Conservation (phyloP, 805 yeast species). For the Metschnikowia gelsemii region DNA sequence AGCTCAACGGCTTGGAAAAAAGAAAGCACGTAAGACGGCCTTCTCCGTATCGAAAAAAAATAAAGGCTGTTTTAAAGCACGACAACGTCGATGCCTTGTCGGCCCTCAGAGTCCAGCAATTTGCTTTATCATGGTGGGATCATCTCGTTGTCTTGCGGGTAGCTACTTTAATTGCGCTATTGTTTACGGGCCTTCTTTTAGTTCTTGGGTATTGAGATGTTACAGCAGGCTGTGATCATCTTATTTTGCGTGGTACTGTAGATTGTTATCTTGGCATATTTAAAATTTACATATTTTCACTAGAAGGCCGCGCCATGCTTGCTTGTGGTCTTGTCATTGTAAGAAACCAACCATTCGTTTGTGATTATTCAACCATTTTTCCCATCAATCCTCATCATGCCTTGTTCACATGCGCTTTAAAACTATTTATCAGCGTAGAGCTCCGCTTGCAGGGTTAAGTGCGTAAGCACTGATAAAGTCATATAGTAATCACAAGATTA, state of each 20-base stretch:
- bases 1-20: slow-evolving; percentile 11
- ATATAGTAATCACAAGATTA: too few species aligned
- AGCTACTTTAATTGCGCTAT: neutral
- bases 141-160: slow-evolving; percentile 1
- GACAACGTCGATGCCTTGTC: slow-evolving; percentile 1
- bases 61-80: neutral
- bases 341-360: too few species aligned
- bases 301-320: too few species aligned
- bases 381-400: neutral
- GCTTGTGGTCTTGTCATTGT: too few species aligned
- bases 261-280: too few species aligned
- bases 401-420: neutral
- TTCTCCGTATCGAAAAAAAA: neutral
- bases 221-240: neutral
- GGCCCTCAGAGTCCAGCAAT: slow-evolving; percentile 3
- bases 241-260: neutral
- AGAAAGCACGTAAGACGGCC: slow-evolving; percentile 2
- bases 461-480: too few species aligned
- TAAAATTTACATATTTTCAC: too few species aligned
- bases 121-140: slow-evolving; percentile 5
- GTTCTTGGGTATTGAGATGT: slow-evolving; percentile 3
- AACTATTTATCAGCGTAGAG: too few species aligned
- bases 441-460: too few species aligned
- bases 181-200: neutral
- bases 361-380: too few species aligned